Base-by-base conservation (phyloP, 2,329 filamentous ascomycete species). In the Nemania abortiva region DNA sequence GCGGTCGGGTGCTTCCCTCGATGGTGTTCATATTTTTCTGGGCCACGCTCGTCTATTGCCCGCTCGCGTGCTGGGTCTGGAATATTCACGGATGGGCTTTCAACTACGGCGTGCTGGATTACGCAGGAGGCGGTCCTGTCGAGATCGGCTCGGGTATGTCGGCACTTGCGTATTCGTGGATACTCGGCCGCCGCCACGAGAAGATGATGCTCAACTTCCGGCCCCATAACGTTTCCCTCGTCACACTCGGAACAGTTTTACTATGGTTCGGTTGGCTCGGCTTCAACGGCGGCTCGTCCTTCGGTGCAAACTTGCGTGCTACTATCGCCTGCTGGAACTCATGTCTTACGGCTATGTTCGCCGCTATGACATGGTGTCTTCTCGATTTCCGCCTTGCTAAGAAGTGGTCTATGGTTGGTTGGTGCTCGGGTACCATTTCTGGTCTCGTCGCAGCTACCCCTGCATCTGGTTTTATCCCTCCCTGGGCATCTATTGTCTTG, bases 151-250 rank as follows among this genome's bases (percentile, higher is more conserved):
- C 96, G 66, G 96, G 96, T 79, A 86, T 97, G 83, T 96, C 94
- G 52, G 96, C 95, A 34, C 87, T 98, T 55, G 96, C 96, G 73
- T 99, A 98, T 85, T 97, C 95, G 2, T 92, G 93, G 93, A 91
- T 98, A 45, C 92, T 99, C 70, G 96, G 96, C 74, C 93, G 94
- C 78, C 94, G 96, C 74, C 96, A 98, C 84, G 95, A 98, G 85
- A 96, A 94, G 85, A 98, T 98, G 94, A 98, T 98, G 93, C 89
- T 98, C 83, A 98, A 98, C 88, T 98, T 98, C 89, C 93, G 96
- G 74, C 96, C 96, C 20, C 96, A 99, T 87, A 99, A 99, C 85
- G 96, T 98, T 74, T 97, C 95, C 6, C 89, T 98, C 78, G 97
- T 99, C 83, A 95, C 96, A 0, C 91, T 98, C 75, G 96, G 96